Base-by-base conservation (phyloP, 345 rosid genomes). In the Citrus hindsii region DNA sequence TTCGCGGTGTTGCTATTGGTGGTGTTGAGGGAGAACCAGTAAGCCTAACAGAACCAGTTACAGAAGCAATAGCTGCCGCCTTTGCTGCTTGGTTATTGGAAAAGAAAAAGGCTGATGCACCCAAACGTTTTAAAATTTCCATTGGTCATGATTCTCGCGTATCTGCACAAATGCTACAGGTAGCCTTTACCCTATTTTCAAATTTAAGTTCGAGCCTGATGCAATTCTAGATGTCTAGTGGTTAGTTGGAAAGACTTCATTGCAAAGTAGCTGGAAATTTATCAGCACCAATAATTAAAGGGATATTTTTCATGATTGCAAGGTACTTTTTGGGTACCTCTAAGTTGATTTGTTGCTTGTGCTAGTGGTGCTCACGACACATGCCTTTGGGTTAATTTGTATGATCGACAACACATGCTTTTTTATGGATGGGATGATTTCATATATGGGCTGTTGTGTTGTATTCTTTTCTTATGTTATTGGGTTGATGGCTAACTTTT, bases 141-240 rank as follows among this genome's bases (percentile, higher is more conserved):
- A 81, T 94, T 68, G 98, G 99, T 73, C 99, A 94, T 78, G 99
- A 96, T 87, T 96, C 99, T 68, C 97, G 98, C 61, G 87, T 96
- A 82, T 96, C 99, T 84, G 97, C 98, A 48, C 87, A 86, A 76
- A 67, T 77, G 33, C 88, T 96, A 74, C 91, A 84, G 92, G 98
- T 93, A 77, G 71, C 62, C 60, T 79, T 59, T 75, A 53, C 51
- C 18, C 42, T 22, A 48, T 78, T 16, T 4, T 73, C 53, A 74
- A 68, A 9, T 71, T 37, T 1, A 30, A 38, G 74, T 64, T 55
- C 18, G 7, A 22, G 35, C 60, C 71, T 76, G 7, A 64, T 21
- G 74, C 62, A 42, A 72, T 40, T 51, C 25, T 30, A 24, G 18
- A 42, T 67, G 40, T 60, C 25, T 32, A 24, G 13, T 30, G 28